Base-by-base conservation (phyloP, 1,139 yeast genomes). In the Zhuliangozyma parablackwelliae region DNA sequence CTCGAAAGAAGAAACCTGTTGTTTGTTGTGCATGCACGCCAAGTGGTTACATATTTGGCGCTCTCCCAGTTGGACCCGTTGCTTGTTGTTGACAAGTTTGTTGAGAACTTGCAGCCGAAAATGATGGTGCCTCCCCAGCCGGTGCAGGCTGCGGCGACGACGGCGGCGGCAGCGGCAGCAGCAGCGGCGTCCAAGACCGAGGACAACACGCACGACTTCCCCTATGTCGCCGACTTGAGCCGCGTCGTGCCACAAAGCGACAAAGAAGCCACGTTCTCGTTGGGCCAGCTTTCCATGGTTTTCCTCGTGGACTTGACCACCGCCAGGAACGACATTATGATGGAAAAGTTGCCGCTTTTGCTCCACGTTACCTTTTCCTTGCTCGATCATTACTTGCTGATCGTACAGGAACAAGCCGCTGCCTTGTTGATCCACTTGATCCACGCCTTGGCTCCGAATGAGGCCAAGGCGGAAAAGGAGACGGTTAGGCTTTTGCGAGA, bases 321-420 rank as follows among this genome's bases (percentile, higher is more conserved):
- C n/a, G 63, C 73, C 29, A 78, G 82, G 29, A 69, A 69, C 40
- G 85, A 82, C 12, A 61, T 78, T 10, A 70, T 84, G 53, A 47
- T 75, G 32, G 58, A 57, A 16, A 76, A 78, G 34, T 61, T 90
- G 10, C 90, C 97, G 0, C 61, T 87, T n/a, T 61, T 92, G 28
- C 60, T 92, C n/a, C 97, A 92, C 51, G 77, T 86, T 1, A 74
- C 90, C 2, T 75, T 90, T 48, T 85, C 87, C 1, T 65, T 90
- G 30, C 65, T 90, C 35, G 99, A 94, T 54, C 97, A 94, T 56
- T 94, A 92, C 57, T 69, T 86, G 32, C 78, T 79, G 0, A 64
- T 88, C 25, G 92, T 92, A 4, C 95, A 85, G 49, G 90, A 86
- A 40, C 94, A 88, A 48, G 95, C 97, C 0, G 72, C 82, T 2